Evolutionary conservation across 2,329 filamentous ascomycete genomes (phyloP), one percentile per base, ranked within the genome.

Genomic region (Trichophyton verrucosum): DNA sequence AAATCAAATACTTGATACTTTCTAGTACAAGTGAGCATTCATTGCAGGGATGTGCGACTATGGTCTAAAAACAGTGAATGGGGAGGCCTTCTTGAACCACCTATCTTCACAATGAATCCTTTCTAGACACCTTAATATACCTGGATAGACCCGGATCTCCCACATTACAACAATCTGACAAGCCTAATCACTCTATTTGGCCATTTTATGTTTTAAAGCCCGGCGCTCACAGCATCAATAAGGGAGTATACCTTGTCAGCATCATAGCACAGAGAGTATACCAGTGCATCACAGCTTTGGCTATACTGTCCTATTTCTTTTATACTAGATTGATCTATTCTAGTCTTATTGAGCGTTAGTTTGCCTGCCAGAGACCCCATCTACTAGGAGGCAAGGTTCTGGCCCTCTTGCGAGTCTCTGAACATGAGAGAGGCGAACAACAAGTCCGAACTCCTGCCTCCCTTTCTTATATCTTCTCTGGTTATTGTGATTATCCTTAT

Each of bases 351-450:
- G n/a, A 47, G 8, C 17, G 17, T n/a, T 8, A 47, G 44, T 20
- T 24, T 13, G 4, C 13, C 46, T 13, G 20, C 4, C 2, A 8
- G 22, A 22, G 9, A 27, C 24, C 4, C 24, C 3, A 49, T 27
- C 7, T 3, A 20, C 20, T 15, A 13, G 8, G 17, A 13, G 20
- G 13, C 8, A 24, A 22, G 13, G 8, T 49, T 24, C 20, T 3
- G 22, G 7, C 20, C 27, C 13, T 1, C 5, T 4, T 47, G 17
- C 7, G 3, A 49, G 20, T 8, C 22, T 6, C 20, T 20, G 49
- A 36, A n/a, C n/a, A 55, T 55, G 49, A 55, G 49, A 27, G 49
- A 55, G 30, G 49, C 49, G 13, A 55, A 55, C 49, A 36, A 33
- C 7, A 55, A 55, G 27, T 55, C 49, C 27, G 49, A 55, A 55